Evolutionary conservation across 768 basidiomycete genomes (phyloP).

Genomic region (Pleurotus salmoneostramineus): DNA sequence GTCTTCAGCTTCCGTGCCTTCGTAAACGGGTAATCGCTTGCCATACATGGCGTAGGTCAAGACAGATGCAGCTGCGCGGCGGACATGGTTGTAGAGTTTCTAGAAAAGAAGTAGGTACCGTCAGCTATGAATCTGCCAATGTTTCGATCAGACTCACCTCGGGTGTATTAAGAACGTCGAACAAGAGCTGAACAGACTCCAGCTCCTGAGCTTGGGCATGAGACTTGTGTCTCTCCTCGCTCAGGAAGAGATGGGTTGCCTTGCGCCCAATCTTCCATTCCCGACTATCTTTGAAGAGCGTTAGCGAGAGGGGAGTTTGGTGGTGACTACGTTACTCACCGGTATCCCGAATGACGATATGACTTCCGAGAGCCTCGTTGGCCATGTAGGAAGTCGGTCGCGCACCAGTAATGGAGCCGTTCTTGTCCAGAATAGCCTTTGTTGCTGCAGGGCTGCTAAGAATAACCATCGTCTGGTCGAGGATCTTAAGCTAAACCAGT

Average conservation of each 20-base stretch:
- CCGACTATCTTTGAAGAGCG: neutral
- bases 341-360: slow-evolving; percentile 12
- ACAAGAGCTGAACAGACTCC: slow-evolving; percentile 23
- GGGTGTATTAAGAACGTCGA: slow-evolving; percentile 23
- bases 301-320: too few relatives aligned
- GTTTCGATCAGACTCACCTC: slow-evolving; percentile 12
- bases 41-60: slow-evolving; percentile 10
- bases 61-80: slow-evolving; percentile 9
- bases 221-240: slow-evolving; percentile 12
- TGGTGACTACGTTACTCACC: too few relatives aligned
- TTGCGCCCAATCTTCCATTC: slow-evolving; percentile 12
- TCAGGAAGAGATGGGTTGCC: slow-evolving; percentile 15
- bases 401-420: slow-evolving; percentile 17
- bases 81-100: slow-evolving; percentile 2
- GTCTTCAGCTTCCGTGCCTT: slow-evolving; percentile 1
- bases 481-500: slow-evolving; percentile 18
- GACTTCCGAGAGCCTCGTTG: slow-evolving; percentile 15
- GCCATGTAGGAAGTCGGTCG: slow-evolving; percentile 19
- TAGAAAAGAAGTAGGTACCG: neutral
- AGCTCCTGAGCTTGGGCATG: slow-evolving; percentile 19
- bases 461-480: slow-evolving; percentile 18
- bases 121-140: neutral
- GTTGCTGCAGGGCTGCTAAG: slow-evolving; percentile 16
- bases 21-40: slow-evolving; percentile 7
- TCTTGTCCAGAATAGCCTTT: slow-evolving; percentile 23